These are phyloP conservation scores for Ceratopteris richardii DNA, from an alignment of 75 land plant species.

Conservation along the genomic window DNA sequence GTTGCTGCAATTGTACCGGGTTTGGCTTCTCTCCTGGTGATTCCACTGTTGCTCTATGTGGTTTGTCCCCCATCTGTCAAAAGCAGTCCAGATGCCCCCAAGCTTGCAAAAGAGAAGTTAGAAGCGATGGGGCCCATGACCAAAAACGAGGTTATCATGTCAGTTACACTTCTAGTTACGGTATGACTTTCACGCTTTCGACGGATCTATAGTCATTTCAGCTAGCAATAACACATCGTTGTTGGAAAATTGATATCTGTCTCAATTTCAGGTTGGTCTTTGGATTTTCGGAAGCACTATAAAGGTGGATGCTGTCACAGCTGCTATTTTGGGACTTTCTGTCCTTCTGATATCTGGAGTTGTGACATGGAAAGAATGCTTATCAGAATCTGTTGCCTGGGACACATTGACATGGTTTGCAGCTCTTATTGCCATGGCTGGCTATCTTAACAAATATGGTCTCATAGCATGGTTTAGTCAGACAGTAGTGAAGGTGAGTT, in stretches of 20 bases:
- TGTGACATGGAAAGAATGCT: constrained; percentile 98
- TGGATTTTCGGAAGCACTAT: constrained; percentile 70
- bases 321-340: constrained; percentile 92
- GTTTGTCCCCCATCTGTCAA: constrained; percentile 81
- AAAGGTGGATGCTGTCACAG: constrained; percentile 86
- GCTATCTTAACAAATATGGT: constrained; percentile 95
- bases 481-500: constrained; percentile 79
- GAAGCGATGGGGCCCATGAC: constrained; percentile 92
- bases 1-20: constrained; percentile 92
- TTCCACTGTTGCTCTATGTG: constrained; percentile 67
- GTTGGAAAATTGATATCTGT: no score
- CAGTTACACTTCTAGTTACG: constrained; percentile 75
- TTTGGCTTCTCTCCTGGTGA: constrained; percentile 63
- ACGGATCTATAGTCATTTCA: neutral
- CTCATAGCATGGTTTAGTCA: constrained; percentile 96
- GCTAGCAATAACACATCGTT: no score
- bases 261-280: constrained; percentile 48
- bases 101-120: constrained; percentile 74
- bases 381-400: constrained; percentile 94
- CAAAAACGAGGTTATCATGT: constrained; percentile 85
- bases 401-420: constrained; percentile 99
- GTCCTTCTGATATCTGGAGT: constrained; percentile 89
- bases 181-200: constrained; percentile 26
- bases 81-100: constrained; percentile 95
- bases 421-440: constrained; percentile 98